A percentile compares a stretch with the other conserved stretches of the same genome.
These are phyloP conservation scores for Purshia tridentata DNA, from an alignment of 306 rosid genomes.

Conservation along the genomic window DNA sequence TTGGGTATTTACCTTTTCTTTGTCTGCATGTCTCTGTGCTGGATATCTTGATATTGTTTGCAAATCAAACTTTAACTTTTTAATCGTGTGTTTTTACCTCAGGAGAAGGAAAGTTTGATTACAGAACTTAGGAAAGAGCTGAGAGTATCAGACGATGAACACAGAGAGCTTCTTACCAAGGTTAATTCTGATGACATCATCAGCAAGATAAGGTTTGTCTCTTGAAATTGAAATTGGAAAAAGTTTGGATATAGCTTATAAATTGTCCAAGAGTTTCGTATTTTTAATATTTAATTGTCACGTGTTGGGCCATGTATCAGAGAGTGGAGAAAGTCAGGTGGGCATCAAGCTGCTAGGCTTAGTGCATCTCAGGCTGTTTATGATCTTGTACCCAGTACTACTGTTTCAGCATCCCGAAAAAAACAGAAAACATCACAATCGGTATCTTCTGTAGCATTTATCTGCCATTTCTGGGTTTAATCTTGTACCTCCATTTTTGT, in stretches of 20 bases:
- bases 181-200: constrained; percentile 89
- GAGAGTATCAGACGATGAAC: constrained; percentile 97
- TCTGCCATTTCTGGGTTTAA: constrained; percentile 27
- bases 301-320: constrained; percentile 42
- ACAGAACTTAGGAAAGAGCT: constrained; percentile 97
- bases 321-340: constrained; percentile 86
- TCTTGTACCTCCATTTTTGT: constrained; percentile 6
- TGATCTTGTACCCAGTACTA: constrained; percentile 71
- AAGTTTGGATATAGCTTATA: constrained; percentile 11
- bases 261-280: constrained; percentile 5
- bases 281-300: constrained; percentile 21
- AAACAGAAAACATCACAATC: constrained; percentile 77
- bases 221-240: constrained; percentile 9
- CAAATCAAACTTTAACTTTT: constrained; percentile 16
- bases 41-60: constrained; percentile 9
- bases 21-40: constrained; percentile 1
- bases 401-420: constrained; percentile 80
- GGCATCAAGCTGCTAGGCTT: constrained; percentile 69
- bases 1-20: constrained; percentile 61
- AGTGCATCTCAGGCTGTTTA: constrained; percentile 60
- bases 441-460: constrained; percentile 44
- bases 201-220: constrained; percentile 61
- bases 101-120: constrained; percentile 98
- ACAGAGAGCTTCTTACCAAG: constrained; percentile 79
- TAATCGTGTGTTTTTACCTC: constrained; percentile 26